Evolutionary conservation across 106 monocot genomes (phyloP).

Genomic region (Dioscorea dumetorum): DNA sequence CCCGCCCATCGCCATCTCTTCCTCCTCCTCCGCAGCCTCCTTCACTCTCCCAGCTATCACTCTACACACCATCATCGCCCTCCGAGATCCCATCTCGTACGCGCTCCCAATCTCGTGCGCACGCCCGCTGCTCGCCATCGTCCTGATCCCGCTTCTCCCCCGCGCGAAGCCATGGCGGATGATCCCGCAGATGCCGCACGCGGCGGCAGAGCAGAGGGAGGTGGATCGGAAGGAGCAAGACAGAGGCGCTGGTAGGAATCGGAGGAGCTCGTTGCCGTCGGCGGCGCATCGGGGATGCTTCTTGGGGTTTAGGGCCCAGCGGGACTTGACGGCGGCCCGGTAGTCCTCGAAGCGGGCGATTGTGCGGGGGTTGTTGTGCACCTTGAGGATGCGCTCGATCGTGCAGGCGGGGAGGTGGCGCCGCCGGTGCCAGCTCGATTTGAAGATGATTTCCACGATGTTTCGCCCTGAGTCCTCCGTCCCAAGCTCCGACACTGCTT

Average conservation of each 20-base stretch:
- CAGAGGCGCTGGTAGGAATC: constrained; percentile 72
- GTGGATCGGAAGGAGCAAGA: constrained; percentile 68
- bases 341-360: constrained; percentile 86
- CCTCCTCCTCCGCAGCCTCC: constrained; percentile 2
- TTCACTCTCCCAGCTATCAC: constrained; percentile 79
- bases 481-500: constrained; percentile 78
- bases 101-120: constrained; percentile 12
- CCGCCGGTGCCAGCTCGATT: constrained; percentile 79
- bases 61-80: constrained; percentile 89
- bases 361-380: constrained; percentile 81
- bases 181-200: constrained; percentile 62
- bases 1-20: not conserved
- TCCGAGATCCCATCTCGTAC: not conserved
- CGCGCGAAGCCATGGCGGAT: constrained; percentile 72
- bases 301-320: constrained; percentile 10
- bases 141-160: constrained; percentile 22
- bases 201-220: constrained; percentile 20
- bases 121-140: constrained; percentile 79
- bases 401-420: constrained; percentile 37
- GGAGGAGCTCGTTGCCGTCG: constrained; percentile 99
- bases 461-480: constrained; percentile 90
- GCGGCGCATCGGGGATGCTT: constrained; percentile 76
- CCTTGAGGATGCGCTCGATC: constrained; percentile 89
- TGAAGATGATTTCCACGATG: constrained; percentile 98
- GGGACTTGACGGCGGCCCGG: constrained; percentile 58